phyloP scores from a whole-genome alignment of 352 stramenopile species.

The Phytopythium cucurbitacearum region DNA sequence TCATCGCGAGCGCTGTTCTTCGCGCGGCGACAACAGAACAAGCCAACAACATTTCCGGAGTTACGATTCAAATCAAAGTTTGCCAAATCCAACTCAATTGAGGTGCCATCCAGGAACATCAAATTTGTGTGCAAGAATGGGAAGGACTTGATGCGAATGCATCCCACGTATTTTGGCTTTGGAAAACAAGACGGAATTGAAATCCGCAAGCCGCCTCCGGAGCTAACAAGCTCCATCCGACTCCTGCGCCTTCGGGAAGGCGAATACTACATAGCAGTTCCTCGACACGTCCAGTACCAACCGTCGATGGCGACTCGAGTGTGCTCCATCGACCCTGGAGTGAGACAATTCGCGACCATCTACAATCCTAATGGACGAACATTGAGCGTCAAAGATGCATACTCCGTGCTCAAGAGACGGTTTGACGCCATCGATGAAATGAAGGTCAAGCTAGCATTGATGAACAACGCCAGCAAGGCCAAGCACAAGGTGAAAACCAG shows the following conservation, averaged over 20 bases:
- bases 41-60: slow-evolving; percentile 10
- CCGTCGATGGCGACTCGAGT: too few species aligned
- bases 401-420: neutral
- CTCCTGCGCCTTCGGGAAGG: slow-evolving; percentile 3
- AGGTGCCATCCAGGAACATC: neutral
- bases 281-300: too few species aligned
- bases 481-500: too few species aligned
- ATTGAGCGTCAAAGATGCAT: slow-evolving; percentile 6
- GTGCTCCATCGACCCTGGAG: slow-evolving; percentile 16
- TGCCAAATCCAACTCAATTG: slow-evolving; percentile 6
- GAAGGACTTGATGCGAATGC: neutral
- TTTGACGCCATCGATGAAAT: slow-evolving; percentile 3
- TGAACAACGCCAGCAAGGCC: neutral
- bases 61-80: slow-evolving; percentile 15
- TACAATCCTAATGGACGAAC: slow-evolving; percentile 8
- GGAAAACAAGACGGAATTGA: neutral
- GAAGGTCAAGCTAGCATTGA: neutral
- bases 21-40: neutral
- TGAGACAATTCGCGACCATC: slow-evolving; percentile 5
- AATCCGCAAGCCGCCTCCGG: neutral
- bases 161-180: neutral
- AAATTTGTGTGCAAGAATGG: neutral
- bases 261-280: neutral
- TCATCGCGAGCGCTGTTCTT: neutral
- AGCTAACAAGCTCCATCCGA: neutral